Base-by-base conservation (phyloP, 768 basidiomycete species). In the Ephemerocybe angulata region DNA sequence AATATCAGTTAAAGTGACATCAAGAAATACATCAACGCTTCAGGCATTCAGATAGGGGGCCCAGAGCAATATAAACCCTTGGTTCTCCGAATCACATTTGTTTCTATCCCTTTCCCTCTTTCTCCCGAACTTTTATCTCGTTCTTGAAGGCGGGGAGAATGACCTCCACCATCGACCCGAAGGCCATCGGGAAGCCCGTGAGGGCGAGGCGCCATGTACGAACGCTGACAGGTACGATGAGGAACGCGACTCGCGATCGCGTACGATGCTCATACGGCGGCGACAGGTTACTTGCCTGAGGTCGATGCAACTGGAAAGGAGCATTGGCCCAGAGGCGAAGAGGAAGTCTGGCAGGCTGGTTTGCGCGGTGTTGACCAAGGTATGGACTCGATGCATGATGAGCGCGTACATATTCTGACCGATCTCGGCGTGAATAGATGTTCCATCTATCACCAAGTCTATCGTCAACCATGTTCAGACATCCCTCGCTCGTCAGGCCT, bases 401-500 rank as follows among this genome's bases (percentile, higher is more conserved):
- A 21, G 35, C 27, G 13, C 54, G 17, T 53, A 54, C 3, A 52
- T 31, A 55, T 22, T 43, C 19, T 43, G 21, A 48, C 10, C 24
- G 40, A 41, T 47, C 8, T 13, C 27, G 24, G 42, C 25, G 25
- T 46, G 24, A 31, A 11, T 62, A 90, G 90, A 81, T 53, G 78
- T 84, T 35, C 67, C 72, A 19, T 72, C 76, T 12, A 83, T 93
- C 67, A 86, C 87, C 8, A 85, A 80, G 65, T 87, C 87, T 25
- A 76, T 93, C 62, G 87, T 93, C 41, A 82, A 82, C 63, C 90
- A 93, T 64, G 88, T 91, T 22, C 90, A 93, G 65, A 90, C 94
- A 0, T 90, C 92, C 15, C 78, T 99, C 46, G 93, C 93, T 4
- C 86, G 94, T 44, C 92, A 94, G 67, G 82, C 93, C 1, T 91